These are phyloP conservation scores for Viridothelium virens DNA, from an alignment of 495 filamentous ascomycete genomes.

Conservation along the genomic window DNA sequence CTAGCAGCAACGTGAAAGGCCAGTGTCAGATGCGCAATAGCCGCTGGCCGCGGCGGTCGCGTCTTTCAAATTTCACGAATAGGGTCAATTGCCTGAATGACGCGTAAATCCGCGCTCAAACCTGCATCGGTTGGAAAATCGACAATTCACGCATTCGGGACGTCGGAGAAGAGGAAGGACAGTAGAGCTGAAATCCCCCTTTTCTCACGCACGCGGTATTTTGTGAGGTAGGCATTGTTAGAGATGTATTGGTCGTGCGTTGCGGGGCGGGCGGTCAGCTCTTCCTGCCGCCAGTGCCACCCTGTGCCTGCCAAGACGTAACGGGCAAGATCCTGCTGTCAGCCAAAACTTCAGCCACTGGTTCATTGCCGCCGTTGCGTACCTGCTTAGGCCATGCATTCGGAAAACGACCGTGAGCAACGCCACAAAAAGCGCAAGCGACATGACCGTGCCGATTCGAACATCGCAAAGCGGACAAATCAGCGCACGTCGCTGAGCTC, in stretches of 20 bases:
- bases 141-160: not conserved
- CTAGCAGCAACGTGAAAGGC: not conserved
- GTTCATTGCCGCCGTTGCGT: not conserved
- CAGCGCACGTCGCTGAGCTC: not conserved
- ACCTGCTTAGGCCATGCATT: not conserved
- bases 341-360: not conserved
- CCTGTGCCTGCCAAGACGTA: too few relatives aligned
- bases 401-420: not conserved
- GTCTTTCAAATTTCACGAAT: not conserved
- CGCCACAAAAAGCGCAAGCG: not conserved
- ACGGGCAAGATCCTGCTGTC: not conserved
- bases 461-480: not conserved
- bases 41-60: constrained; percentile 1
- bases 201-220: not conserved
- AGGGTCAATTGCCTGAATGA: not conserved
- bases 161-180: not conserved
- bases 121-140: not conserved
- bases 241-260: not conserved
- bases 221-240: too few relatives aligned
- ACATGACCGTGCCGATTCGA: not conserved
- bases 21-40: not conserved
- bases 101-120: not conserved
- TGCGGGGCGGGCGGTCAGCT: not conserved
- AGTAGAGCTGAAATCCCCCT: too few relatives aligned
- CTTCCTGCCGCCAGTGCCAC: not conserved